Conservation (phyloP, 108 stramenopile species). For the Craspedostauros australis region DNA sequence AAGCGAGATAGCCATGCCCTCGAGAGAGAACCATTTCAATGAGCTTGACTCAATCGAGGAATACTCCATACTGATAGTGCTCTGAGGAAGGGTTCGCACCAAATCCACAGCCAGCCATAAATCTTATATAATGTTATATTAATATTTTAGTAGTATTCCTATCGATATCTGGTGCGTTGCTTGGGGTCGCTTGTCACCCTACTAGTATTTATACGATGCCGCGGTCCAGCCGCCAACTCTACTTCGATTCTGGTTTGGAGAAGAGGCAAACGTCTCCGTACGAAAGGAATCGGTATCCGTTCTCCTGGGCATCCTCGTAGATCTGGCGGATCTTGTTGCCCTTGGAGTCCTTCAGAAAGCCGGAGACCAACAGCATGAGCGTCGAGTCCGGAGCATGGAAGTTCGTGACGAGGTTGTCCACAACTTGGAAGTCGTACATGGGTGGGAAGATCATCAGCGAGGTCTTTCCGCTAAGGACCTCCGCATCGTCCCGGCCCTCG, state of each 20-base stretch:
- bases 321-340: constrained; percentile 13
- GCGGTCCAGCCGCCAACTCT: too few relatives aligned
- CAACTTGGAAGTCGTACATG: constrained; percentile 39
- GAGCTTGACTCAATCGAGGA: too few relatives aligned
- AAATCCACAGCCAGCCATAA: too few relatives aligned
- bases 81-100: too few relatives aligned
- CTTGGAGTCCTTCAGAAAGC: constrained; percentile 23
- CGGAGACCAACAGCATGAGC: constrained; percentile 45
- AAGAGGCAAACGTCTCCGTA: constrained; percentile 39
- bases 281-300: constrained; percentile 33
- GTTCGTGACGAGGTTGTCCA: constrained; percentile 46
- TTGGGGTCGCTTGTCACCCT: too few relatives aligned
- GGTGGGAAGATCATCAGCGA: constrained; percentile 35
- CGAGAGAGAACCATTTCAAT: too few relatives aligned
- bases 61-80: too few relatives aligned
- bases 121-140: too few relatives aligned
- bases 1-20: too few relatives aligned
- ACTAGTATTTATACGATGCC: too few relatives aligned
- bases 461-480: constrained; percentile 25
- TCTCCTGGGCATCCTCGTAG: constrained; percentile 26
- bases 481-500: constrained; percentile 12
- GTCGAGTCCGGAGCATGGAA: constrained; percentile 63
- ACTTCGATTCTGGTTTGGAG: constrained; percentile 7
- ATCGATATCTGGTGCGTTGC: too few relatives aligned
- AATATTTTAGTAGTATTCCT: too few relatives aligned